These are phyloP conservation scores for Suhomyces bokatorum DNA, from an alignment of 1,139 yeast genomes.

Conservation along the genomic window DNA sequence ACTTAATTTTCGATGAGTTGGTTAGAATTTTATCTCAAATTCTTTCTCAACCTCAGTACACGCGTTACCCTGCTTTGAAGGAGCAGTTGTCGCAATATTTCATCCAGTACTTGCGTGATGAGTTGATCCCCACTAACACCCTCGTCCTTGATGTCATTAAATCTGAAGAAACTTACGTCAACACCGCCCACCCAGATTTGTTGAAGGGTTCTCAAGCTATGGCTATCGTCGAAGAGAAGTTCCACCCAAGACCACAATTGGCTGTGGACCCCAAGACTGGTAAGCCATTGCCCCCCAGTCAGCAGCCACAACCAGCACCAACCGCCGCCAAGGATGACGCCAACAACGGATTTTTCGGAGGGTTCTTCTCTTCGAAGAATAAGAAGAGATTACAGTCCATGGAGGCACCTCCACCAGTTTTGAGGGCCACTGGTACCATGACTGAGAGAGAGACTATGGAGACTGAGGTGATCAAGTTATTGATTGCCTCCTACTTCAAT, in stretches of 20 bases:
- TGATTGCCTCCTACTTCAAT: constrained; percentile 84
- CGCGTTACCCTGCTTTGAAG: constrained; percentile 87
- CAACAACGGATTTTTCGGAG: constrained; percentile 83
- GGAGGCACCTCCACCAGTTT: constrained; percentile 96
- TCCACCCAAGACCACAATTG: constrained; percentile 79
- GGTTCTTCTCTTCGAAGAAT: constrained; percentile 88
- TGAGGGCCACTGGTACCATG: constrained; percentile 93
- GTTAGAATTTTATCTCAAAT: constrained; percentile 88
- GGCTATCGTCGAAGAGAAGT: constrained; percentile 88
- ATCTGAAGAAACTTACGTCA: constrained; percentile 90
- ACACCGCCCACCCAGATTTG: constrained; percentile 97
- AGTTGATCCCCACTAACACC: constrained; percentile 79
- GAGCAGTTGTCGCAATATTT: constrained; percentile 82
- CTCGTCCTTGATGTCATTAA: constrained; percentile 80
- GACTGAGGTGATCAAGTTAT: constrained; percentile 91
- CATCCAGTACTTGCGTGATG: constrained; percentile 76
- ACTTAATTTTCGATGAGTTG: constrained; percentile 89
- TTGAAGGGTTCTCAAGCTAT: constrained; percentile 94
- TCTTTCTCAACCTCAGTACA: constrained; percentile 73
- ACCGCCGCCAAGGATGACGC: constrained; percentile 41
- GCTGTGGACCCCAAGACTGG: constrained; percentile 94
- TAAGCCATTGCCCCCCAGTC: constrained; percentile 60
- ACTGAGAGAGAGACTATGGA: constrained; percentile 95
- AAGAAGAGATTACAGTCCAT: constrained; percentile 91
- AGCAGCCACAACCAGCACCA: constrained; percentile 32